Base-by-base conservation (phyloP, 176 grass and related monocot genomes). In the Oryza longistaminata region DNA sequence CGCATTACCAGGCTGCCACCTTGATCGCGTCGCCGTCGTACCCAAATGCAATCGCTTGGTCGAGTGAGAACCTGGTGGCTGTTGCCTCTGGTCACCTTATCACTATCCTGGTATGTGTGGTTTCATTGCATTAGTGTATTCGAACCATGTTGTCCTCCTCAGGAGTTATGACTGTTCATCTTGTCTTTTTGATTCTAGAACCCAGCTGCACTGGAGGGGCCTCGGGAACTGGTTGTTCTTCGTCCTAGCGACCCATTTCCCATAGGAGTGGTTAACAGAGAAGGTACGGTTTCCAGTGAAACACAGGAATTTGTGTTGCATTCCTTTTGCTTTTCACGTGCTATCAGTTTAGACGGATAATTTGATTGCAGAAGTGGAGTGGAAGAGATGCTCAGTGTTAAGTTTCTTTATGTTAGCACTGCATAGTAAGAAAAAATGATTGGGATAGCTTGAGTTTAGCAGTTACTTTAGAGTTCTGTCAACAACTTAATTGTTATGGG, bases 11-110 rank as follows among this genome's bases (percentile, higher is more conserved):
- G 44, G 87, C 88, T 2, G 77, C 82, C 0, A 85, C 93, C 17
- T 68, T 95, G 50, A 86, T 98, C 88, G 89, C 93, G 42, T 93
- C 92, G 49, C 91, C 93, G 1, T 93, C 89, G 60, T 98, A 98
- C 82, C 93, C 89, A 45, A 91, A 93, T 25, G 87, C 95, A 74
- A 92, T 95, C 37, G 75, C 73, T 39, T 98, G 91, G 91, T 98
- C 96, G 12, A 90, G 52, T 48, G 91, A 98, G 35, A 98, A 98
- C 64, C 64, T 98, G 66, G 87, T 95, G 79, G 96, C 93, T 34
- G 74, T 98, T 80, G 93, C 96, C 68, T 95, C 87, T 75, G 91
- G 91, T 69, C 91, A 92, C 44, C 71, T 95, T 75, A 71, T 98
- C 27, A 95, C 91, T 73, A 93, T 98, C 62, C 80, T 98, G 85